Percentiles rank a stretch among this genome's conserved stretches.
These are phyloP conservation scores for Cyclotella kingstonii DNA, from an alignment of 108 stramenopile genomes.

Conservation along the genomic window DNA sequence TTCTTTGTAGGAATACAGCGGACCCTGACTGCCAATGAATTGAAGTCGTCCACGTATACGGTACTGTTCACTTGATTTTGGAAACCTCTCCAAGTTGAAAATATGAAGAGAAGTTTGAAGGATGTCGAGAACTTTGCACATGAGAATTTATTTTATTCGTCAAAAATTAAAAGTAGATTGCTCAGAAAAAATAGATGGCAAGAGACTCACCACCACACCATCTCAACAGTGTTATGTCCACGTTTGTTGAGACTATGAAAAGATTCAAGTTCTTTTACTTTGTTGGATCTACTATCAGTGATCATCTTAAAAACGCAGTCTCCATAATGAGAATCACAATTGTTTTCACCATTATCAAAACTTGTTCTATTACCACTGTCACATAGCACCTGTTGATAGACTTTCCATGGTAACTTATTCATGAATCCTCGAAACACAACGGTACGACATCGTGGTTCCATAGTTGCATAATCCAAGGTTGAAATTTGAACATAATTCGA, in stretches of 20 bases:
- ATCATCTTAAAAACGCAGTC: constrained; percentile 71
- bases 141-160: background rate
- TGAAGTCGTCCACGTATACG: constrained; percentile 67
- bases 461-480: constrained; percentile 53
- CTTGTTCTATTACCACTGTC: background rate
- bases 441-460: constrained; percentile 79
- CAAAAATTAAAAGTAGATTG: no score
- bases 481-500: constrained; percentile 89
- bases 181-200: no score
- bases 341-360: background rate
- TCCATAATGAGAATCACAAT: constrained; percentile 3
- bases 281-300: constrained; percentile 75
- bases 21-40: constrained; percentile 64
- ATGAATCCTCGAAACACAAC: constrained; percentile 58
- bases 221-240: constrained; percentile 46
- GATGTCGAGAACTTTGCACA: background rate
- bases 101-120: background rate
- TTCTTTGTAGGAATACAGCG: constrained; percentile 2
- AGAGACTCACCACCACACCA: constrained; percentile 74
- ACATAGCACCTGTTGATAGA: constrained; percentile 1
- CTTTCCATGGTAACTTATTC: constrained; percentile 9
- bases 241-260: constrained; percentile 13
- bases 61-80: constrained; percentile 85
- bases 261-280: constrained; percentile 43
- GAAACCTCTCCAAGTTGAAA: constrained; percentile 56